Evolutionary conservation across 164 flowering plant species (phyloP).

Genomic region (Macadamia integrifolia): DNA sequence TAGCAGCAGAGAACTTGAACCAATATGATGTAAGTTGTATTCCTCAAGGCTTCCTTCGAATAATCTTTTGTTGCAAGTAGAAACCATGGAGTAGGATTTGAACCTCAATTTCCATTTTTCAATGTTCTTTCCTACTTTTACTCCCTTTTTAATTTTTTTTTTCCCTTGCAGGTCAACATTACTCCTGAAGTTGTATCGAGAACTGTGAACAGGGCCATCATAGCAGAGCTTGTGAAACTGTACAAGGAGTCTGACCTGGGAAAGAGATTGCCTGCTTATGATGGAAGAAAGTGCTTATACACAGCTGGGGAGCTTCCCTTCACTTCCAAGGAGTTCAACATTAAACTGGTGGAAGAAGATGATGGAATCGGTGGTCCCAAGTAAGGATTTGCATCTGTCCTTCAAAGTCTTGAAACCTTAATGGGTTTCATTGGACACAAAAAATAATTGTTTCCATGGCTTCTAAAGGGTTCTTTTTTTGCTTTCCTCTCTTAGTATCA

Average conservation of each 20-base stretch:
- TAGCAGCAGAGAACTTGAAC: constrained; percentile 78
- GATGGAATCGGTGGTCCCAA: constrained; percentile 63
- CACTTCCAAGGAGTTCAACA: constrained; percentile 60
- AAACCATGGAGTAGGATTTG: constrained; percentile 11
- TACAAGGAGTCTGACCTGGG: constrained; percentile 79
- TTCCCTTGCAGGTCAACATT: constrained; percentile 61
- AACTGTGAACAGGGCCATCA: constrained; percentile 64
- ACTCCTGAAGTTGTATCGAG: constrained; percentile 82
- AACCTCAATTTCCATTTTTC: constrained; percentile 10
- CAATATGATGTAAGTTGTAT: constrained; percentile 82
- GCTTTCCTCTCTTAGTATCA: background rate
- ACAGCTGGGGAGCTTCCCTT: constrained; percentile 97
- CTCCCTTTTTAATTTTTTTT: background rate
- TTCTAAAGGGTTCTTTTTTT: too few species aligned
- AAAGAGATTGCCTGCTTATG: constrained; percentile 87
- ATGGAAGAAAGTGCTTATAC: constrained; percentile 84
- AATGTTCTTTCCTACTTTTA: background rate
- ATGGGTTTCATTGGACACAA: background rate
- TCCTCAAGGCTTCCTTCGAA: background rate
- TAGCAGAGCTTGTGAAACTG: constrained; percentile 70
- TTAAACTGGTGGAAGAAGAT: constrained; percentile 69
- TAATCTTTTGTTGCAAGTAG: constrained; percentile 10
- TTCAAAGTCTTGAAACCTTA: background rate
- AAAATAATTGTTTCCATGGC: background rate
- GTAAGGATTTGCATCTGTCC: constrained; percentile 27